Evolutionary conservation across 139 green algal genomes (phyloP).

Genomic region (Penium margaritaceum): DNA sequence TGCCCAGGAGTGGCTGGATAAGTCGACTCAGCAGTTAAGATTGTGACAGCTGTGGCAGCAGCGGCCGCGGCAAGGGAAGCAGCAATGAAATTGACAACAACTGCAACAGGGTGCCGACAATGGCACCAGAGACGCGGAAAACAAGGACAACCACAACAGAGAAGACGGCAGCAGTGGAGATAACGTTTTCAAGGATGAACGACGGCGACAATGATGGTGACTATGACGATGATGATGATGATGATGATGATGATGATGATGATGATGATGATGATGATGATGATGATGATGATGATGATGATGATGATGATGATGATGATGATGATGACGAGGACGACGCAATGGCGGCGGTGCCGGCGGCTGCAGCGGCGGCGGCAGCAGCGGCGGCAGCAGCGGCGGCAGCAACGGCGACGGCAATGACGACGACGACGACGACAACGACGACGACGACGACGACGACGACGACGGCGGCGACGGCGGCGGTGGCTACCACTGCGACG

Average conservation of each 20-base stretch:
- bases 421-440: not conserved
- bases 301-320: no score
- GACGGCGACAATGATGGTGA: not conserved
- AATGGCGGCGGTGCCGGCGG: not conserved
- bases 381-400: not conserved
- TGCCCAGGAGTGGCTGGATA: no score
- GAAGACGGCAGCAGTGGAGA: not conserved
- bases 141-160: no score
- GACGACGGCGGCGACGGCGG: not conserved
- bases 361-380: not conserved
- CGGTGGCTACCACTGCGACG: not conserved
- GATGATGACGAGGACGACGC: no score
- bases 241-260: not conserved
- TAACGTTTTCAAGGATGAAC: not conserved
- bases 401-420: not conserved
- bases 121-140: no score
- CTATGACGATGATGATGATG: conserved; percentile 9
- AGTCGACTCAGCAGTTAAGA: no score
- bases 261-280: no score
- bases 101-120: no score
- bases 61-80: no score
- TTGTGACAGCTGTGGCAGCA: no score
- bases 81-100: no score
- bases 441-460: not conserved
- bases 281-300: no score